Conservation (phyloP, 2,329 filamentous ascomycete genomes). For the Helicocarpus griseus region DNA sequence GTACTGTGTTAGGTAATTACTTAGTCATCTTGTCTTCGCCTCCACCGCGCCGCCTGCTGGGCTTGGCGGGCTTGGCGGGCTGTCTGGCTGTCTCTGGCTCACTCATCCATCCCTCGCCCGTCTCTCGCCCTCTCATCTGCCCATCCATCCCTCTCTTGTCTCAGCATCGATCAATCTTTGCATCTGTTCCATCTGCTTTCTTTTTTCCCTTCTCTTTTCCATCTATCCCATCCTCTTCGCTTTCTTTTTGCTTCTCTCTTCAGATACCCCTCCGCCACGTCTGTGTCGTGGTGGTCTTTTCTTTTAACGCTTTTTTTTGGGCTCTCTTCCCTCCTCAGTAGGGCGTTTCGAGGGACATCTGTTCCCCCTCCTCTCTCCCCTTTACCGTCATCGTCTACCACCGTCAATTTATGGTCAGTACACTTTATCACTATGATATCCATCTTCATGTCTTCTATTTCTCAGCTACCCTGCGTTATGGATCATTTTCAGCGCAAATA, state of each 20-base stretch:
- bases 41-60: too few relatives aligned
- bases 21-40: too few relatives aligned
- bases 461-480: too few relatives aligned
- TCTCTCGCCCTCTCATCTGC: slow-evolving; percentile 1
- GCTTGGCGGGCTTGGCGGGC: too few relatives aligned
- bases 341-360: too few relatives aligned
- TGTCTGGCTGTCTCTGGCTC: background rate
- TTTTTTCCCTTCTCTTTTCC: background rate
- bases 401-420: too few relatives aligned
- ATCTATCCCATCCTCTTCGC: background rate
- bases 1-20: too few relatives aligned
- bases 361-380: too few relatives aligned
- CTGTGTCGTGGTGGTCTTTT: slow-evolving; percentile 4
- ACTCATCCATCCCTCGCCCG: background rate
- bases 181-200: background rate
- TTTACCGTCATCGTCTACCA: too few relatives aligned
- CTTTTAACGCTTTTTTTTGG: background rate
- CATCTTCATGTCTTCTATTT: too few relatives aligned
- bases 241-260: slow-evolving; percentile 1
- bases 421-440: too few relatives aligned
- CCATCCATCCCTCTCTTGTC: slow-evolving; percentile 1
- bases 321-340: background rate
- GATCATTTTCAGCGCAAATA: too few relatives aligned
- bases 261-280: slow-evolving; percentile 2
- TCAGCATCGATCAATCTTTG: background rate